Base-by-base conservation (phyloP, 352 stramenopile genomes). In the Phytophthora pini region DNA sequence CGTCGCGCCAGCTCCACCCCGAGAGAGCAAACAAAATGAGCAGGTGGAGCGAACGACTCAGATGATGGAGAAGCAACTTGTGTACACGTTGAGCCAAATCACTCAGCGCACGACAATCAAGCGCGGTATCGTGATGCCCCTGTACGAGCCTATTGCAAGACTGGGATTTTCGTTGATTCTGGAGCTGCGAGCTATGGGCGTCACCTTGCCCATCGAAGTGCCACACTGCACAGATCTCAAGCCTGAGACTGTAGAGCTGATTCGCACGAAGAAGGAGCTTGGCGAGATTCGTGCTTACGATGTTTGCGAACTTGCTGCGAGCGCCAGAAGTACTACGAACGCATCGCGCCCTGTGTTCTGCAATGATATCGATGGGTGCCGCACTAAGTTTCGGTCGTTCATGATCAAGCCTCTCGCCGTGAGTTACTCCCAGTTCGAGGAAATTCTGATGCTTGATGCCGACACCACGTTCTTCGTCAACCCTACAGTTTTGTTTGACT, bases 401-500 rank as follows among this genome's bases (percentile, higher is more conserved):
- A 76, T 85, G 38, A 84, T 89, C 56, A 87, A 87, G 60, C 56
- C 79, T 51, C 49, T 89, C 11, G 52, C 78, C 2, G 45, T 91
- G 13, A 32, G 73, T 17, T 83, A 85, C 41, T 89, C 82, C 26
- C 74, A 75, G 20, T 89, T 91, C 50, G 61, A 82, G 27, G 71
- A 91, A 29, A 75, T 89, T 36, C 65, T 91, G 72, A 67, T 91
- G 58, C 34, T 91, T 17, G 82, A 91, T 54, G 80, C 80, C 40
- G 82, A 91, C 72, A 77, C 72, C 2, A 70, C 80, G 5, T 91
- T 85, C 47, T 72, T 91, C 29, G 57, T 81, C 10, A 79, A 84
- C 45, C 82, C 79, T 15, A 80, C 69, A 22, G 57, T 61, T n/a
- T 36, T 88, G 13, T 88, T 80, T 52, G 71, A 84, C 1, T 66